Evolutionary conservation across 2,329 filamentous ascomycete species (phyloP).

Genomic region (Fusarium tricinctum): DNA sequence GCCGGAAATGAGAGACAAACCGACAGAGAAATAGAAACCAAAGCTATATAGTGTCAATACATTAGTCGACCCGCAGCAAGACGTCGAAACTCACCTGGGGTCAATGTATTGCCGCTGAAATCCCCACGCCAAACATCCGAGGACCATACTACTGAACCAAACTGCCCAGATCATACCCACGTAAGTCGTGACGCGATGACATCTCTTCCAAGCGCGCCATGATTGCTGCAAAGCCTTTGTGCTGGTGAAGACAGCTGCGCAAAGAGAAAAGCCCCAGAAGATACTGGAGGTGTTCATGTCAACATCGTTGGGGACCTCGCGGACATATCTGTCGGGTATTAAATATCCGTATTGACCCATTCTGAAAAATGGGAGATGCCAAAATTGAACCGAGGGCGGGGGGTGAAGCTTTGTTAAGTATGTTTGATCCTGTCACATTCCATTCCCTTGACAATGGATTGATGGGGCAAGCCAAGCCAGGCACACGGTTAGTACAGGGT

Average conservation of each 20-base stretch:
- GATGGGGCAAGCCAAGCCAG: background rate
- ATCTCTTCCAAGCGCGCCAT: slow-evolving; percentile 34
- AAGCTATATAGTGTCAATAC: slow-evolving; percentile 31
- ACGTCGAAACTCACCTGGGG: slow-evolving; percentile 36
- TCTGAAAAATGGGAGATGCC: background rate
- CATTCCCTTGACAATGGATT: background rate
- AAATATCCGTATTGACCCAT: slow-evolving; percentile 46
- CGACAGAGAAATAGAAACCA: slow-evolving; percentile 42
- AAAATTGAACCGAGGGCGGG: too few species aligned
- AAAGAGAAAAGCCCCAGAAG: slow-evolving; percentile 47
- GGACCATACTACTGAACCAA: slow-evolving; percentile 44
- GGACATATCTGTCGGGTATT: slow-evolving; percentile 45
- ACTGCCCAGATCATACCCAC: slow-evolving; percentile 45
- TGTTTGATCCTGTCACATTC: background rate
- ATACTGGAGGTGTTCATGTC: slow-evolving; percentile 48
- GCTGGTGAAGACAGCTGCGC: slow-evolving; percentile 28
- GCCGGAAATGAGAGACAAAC: slow-evolving; percentile 11
- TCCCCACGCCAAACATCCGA: slow-evolving; percentile 41
- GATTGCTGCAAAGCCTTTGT: slow-evolving; percentile 32
- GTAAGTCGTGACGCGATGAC: slow-evolving; percentile 30
- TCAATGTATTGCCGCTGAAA: slow-evolving; percentile 46
- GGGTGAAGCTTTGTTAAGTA: background rate
- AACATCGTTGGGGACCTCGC: slow-evolving; percentile 33
- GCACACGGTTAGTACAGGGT: background rate
- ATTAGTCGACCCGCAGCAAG: too few species aligned